Base-by-base conservation (phyloP, 164 flowering plant species). In the Kalanchoe fedtschenkoi region DNA sequence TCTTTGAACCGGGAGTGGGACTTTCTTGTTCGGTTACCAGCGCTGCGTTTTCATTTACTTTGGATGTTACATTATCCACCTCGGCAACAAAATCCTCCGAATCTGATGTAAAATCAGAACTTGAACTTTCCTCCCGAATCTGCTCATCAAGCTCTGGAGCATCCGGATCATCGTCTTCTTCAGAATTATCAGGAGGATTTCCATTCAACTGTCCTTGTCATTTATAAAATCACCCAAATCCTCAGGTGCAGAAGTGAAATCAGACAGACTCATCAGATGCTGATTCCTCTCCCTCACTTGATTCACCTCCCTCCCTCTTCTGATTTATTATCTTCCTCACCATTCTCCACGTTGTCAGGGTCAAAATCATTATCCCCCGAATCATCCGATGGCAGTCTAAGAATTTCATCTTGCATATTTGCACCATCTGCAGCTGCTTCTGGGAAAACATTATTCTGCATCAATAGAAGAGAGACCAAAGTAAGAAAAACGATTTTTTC, bases 311-410 rank as follows among this genome's bases (percentile, higher is more conserved):
- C 16, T 51, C 56, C 56, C 32, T n/a, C n/a, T n/a, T n/a, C 32
- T 10, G 56, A 51, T 51, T 51, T 11, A 10, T 24, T 32, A 43
- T 65, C 62, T 68, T 63, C n/a, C 63, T 71, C 80, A 60, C 65
- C 80, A 53, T 60, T 61, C 34, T 75, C 75, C 30, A 70, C 75
- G 59, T 70, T 69, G 57, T 87, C 86, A 53, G 98, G 98, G 59
- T 88, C 78, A 73, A 82, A 89, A 64, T 85, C 88, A 76, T 85
- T 77, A 72, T 89, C 96, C 70, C 81, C 96, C 17, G 96, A 87
- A 70, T 85, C 93, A 67, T 89, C 96, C 65, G 93, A 83, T 58
- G 86, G 79, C 65, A 85, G 83, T 26, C 78, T 89, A 41, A 74
- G 70, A 70, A 69, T 75, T 62, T 77, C 80, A 69, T 76, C 74